Conservation (phyloP, 2,329 filamentous ascomycete genomes). For the Cercospora sojina region DNA sequence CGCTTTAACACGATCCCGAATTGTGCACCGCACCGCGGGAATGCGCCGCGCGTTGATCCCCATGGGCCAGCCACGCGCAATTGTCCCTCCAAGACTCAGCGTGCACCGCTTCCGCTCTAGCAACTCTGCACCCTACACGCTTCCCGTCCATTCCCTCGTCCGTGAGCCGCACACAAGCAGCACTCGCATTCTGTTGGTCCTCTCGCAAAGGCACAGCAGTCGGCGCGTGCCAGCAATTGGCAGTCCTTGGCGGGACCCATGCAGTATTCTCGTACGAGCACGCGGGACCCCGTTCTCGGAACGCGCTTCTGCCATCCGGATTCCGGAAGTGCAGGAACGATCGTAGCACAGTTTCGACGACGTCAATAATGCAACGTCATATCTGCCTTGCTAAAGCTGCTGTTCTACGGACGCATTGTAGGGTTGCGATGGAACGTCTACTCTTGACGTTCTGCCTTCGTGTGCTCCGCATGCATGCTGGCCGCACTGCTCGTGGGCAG, state of each 20-base stretch:
- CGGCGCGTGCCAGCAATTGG: not conserved
- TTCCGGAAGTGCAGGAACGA: not conserved
- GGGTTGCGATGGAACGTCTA: not conserved
- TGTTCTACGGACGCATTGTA: not conserved
- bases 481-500: constrained; percentile 19
- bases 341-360: not conserved
- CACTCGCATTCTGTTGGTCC: not conserved
- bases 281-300: not conserved
- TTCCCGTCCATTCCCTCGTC: not conserved
- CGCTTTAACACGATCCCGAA: constrained; percentile 1
- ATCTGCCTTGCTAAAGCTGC: not conserved
- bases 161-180: not conserved
- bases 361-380: not conserved
- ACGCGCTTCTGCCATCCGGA: not conserved
- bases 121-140: not conserved
- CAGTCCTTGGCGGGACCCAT: not conserved
- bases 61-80: not conserved
- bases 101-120: not conserved
- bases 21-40: not conserved
- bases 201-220: not conserved
- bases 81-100: not conserved
- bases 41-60: not conserved
- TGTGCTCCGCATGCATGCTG: constrained; percentile 10
- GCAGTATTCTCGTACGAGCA: not conserved
- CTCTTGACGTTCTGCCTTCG: constrained; percentile 10